Conservation (phyloP, 2,329 filamentous ascomycete species). For the Ophiostoma montium region DNA sequence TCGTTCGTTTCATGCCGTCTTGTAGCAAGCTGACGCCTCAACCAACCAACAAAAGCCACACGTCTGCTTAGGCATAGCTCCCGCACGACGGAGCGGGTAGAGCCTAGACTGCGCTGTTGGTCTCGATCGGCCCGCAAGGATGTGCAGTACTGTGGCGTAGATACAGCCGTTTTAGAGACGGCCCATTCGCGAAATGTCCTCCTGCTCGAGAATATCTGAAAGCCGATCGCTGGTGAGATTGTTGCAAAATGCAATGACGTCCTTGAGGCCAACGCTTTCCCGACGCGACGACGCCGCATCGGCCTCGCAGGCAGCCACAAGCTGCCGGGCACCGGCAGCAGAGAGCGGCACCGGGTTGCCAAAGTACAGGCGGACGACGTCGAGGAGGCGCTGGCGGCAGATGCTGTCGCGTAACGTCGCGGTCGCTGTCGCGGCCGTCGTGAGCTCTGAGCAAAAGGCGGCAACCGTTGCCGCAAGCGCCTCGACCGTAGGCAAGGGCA, state of each 20-base stretch:
- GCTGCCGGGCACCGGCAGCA: neutral
- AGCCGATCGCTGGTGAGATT: neutral
- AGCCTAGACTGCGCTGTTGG: too few species aligned
- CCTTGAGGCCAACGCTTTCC: neutral
- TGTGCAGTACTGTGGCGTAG: too few species aligned
- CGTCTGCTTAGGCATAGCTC: too few species aligned
- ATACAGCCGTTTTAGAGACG: neutral
- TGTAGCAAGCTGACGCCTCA: too few species aligned
- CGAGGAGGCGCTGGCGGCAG: neutral
- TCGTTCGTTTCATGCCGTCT: too few species aligned
- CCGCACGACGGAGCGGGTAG: too few species aligned
- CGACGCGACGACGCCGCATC: neutral
- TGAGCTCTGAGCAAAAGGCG: constrained; percentile 22
- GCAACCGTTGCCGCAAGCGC: constrained; percentile 25
- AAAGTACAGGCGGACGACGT: constrained; percentile 2
- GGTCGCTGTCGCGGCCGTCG: neutral
- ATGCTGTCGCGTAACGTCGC: neutral
- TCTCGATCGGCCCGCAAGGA: too few species aligned
- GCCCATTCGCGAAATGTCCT: neutral
- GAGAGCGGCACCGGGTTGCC: neutral
- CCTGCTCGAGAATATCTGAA: neutral
- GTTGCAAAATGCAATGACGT: neutral
- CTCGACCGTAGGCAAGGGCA: constrained; percentile 23
- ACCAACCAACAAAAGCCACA: too few species aligned
- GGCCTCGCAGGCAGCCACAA: neutral